Percentiles rank a stretch among this genome's conserved stretches.
Evolutionary conservation across 2,329 filamentous ascomycete species (phyloP).

Genomic region (Colletotrichum sp.): DNA sequence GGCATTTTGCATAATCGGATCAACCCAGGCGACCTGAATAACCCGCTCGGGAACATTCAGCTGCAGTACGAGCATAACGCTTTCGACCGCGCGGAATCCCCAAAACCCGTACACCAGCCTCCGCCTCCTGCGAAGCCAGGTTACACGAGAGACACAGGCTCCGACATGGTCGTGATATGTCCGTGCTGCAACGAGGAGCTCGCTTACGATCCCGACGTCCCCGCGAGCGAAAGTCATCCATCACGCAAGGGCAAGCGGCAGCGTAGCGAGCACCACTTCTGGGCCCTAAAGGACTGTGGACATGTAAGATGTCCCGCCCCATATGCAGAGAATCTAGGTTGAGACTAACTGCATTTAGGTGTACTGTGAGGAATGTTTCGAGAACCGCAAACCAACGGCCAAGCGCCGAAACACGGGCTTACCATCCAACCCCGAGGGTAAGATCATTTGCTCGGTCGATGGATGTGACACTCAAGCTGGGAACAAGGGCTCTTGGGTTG

Average conservation of each 20-base stretch:
- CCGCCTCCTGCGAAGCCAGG: slow-evolving; percentile 72
- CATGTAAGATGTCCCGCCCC: slow-evolving; percentile 66
- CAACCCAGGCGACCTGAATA: slow-evolving; percentile 11
- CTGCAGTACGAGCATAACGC: slow-evolving; percentile 28
- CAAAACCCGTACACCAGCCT: slow-evolving; percentile 61
- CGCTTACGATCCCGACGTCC: slow-evolving; percentile 67
- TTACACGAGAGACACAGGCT: slow-evolving; percentile 78
- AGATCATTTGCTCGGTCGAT: slow-evolving; percentile 61
- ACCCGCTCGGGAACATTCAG: slow-evolving; percentile 19
- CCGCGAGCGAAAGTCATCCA: slow-evolving; percentile 31
- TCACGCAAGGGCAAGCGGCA: slow-evolving; percentile 51
- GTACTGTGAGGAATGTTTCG: slow-evolving; percentile 67
- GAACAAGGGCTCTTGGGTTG: slow-evolving; percentile 64
- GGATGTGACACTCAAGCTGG: slow-evolving; percentile 59
- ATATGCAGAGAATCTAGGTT: slow-evolving; percentile 31
- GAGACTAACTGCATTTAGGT: slow-evolving; percentile 48
- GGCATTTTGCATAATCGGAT: slow-evolving; percentile 15
- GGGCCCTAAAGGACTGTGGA: slow-evolving; percentile 89
- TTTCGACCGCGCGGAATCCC: slow-evolving; percentile 35
- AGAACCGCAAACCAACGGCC: slow-evolving; percentile 52
- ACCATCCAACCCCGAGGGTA: slow-evolving; percentile 12
- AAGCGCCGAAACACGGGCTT: slow-evolving; percentile 28
- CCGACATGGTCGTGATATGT: slow-evolving; percentile 79
- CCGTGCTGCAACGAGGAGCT: slow-evolving; percentile 88
- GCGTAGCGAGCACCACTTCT: slow-evolving; percentile 81